Evolutionary conservation across 2,329 filamentous ascomycete genomes (phyloP).

Genomic region (Epichloe glyceriae): DNA sequence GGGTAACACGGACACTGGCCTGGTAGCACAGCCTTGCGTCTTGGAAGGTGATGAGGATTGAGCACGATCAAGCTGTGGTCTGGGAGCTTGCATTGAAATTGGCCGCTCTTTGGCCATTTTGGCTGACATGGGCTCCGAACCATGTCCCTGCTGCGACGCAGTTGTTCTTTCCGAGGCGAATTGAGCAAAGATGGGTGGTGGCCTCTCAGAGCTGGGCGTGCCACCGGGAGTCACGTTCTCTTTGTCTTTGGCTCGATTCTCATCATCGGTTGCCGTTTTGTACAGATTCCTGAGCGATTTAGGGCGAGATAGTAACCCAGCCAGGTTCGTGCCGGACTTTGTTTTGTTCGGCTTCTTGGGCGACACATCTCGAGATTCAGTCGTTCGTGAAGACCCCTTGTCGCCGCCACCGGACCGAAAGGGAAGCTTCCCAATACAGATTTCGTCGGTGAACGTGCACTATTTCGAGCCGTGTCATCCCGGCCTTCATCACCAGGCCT

Average conservation of each 20-base stretch:
- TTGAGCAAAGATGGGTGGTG: conserved; percentile 70
- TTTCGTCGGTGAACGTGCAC: conserved; percentile 8
- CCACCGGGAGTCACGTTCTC: conserved; percentile 59
- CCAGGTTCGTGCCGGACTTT: conserved; percentile 76
- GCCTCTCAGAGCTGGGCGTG: conserved; percentile 14
- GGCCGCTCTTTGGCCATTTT: conserved; percentile 30
- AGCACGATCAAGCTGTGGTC: conserved; percentile 10
- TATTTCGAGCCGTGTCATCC: conserved; percentile 12
- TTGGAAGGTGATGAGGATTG: conserved; percentile 12
- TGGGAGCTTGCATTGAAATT: conserved; percentile 34
- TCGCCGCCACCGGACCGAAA: conserved; percentile 27
- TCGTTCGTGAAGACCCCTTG: conserved; percentile 20
- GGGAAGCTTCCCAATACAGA: conserved; percentile 25
- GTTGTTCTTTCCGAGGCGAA: conserved; percentile 32
- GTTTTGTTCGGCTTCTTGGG: conserved; percentile 59
- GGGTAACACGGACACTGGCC: conserved; percentile 23
- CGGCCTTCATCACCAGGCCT: conserved; percentile 22
- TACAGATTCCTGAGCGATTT: conserved; percentile 60
- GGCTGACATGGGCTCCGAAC: conserved; percentile 1
- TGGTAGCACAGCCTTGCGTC: conserved; percentile 13
- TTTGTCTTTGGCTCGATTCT: conserved; percentile 52
- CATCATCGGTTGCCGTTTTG: conserved; percentile 38
- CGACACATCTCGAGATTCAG: conserved; percentile 33
- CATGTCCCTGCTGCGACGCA: conserved; percentile 1
- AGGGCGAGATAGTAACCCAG: conserved; percentile 58